Evolutionary conservation across 805 yeast species (phyloP).

Genomic region (Maudiozyma bulderi): DNA sequence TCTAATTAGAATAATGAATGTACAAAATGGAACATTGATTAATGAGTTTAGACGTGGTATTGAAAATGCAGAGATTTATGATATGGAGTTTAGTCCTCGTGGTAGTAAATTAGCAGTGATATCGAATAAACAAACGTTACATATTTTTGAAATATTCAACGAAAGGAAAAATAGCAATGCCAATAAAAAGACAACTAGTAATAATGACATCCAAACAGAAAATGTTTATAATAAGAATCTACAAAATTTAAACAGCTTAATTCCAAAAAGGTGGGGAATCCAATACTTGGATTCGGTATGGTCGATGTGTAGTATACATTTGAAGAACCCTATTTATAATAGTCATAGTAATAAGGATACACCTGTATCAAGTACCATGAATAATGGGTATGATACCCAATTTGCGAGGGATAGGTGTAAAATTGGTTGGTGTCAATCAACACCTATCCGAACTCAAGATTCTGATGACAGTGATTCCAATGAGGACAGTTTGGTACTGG

Average conservation of each 20-base stretch:
- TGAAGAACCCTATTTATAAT: slow-evolving; percentile 21
- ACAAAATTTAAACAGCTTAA: slow-evolving; percentile 52
- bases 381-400: neutral
- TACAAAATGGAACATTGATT: slow-evolving; percentile 49
- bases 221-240: slow-evolving; percentile 37
- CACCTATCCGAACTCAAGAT: neutral
- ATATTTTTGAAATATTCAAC: slow-evolving; percentile 48
- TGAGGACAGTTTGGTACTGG: slow-evolving; percentile 59
- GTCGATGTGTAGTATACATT: slow-evolving; percentile 72
- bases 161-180: neutral
- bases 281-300: slow-evolving; percentile 75
- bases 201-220: neutral
- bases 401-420: slow-evolving; percentile 23
- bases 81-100: slow-evolving; percentile 74
- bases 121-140: slow-evolving; percentile 84
- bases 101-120: slow-evolving; percentile 73
- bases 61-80: slow-evolving; percentile 72
- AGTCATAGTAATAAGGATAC: neutral
- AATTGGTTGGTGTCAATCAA: slow-evolving; percentile 21
- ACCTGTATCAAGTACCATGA: neutral
- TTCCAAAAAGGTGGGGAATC: slow-evolving; percentile 50
- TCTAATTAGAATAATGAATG: slow-evolving; percentile 69
- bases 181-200: neutral
- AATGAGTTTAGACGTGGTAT: slow-evolving; percentile 85
- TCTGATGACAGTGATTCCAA: slow-evolving; percentile 25